Conservation (phyloP, 306 rosid species). For the Lathyrus oleraceus region DNA sequence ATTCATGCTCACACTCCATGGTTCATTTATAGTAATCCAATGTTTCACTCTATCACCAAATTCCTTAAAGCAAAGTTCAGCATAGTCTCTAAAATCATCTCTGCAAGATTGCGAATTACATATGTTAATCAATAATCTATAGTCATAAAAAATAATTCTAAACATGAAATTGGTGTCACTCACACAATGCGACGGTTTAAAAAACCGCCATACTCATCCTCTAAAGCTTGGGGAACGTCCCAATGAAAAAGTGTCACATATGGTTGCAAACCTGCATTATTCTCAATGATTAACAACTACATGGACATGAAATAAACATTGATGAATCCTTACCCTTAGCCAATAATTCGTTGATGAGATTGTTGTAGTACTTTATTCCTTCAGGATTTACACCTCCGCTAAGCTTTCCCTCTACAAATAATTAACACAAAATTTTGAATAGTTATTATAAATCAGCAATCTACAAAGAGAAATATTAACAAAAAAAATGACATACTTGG, state of each 20-base stretch:
- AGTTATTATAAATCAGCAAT: not conserved
- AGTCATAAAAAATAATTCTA: not conserved
- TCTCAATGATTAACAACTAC: not conserved
- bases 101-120: constrained; percentile 10
- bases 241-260: constrained; percentile 63
- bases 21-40: constrained; percentile 72
- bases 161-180: not conserved
- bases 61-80: constrained; percentile 35
- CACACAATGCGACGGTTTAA: constrained; percentile 39
- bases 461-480: not conserved
- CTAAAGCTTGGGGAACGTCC: constrained; percentile 64
- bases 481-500: constrained; percentile 54
- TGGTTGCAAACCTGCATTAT: constrained; percentile 46
- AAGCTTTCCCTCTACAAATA: constrained; percentile 48
- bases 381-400: constrained; percentile 59
- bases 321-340: constrained; percentile 30
- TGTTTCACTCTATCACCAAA: constrained; percentile 64
- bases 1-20: constrained; percentile 14
- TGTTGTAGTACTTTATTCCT: constrained; percentile 59
- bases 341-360: constrained; percentile 55
- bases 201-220: constrained; percentile 61
- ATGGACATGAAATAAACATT: not conserved
- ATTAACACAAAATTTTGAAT: not conserved
- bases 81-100: constrained; percentile 34
- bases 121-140: not conserved